Base-by-base conservation (phyloP, 2,329 filamentous ascomycete genomes). In the Colletotrichum sp. region DNA sequence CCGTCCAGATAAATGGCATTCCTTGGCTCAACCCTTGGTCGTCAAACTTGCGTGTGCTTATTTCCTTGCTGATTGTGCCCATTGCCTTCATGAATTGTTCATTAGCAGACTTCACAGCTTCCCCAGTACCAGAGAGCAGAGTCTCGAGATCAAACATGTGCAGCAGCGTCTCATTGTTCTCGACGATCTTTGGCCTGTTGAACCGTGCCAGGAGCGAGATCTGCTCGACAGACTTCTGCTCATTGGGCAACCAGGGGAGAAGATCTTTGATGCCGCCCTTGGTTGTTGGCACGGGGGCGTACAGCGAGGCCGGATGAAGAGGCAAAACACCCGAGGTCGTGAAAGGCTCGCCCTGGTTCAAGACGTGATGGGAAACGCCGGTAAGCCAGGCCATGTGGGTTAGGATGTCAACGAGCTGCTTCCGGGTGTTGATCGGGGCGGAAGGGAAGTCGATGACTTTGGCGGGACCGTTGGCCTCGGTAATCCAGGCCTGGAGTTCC, bases 1-100 rank as follows among this genome's bases (percentile, higher is more conserved):
- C 61, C 13, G 32, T 63, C 61, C 61, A 89, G 2, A 89, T 62
- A 76, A 88, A 89, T 8, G 88, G 88, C 87, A 88, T 88, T 3
- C 87, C 87, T 75, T 85, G 82, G 77, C 83, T 84, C 61, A 89
- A 81, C 0, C 88, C 88, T 7, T 86, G 63, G 5, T 71, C 72
- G 75, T 87, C 87, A 79, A 90, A 89, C 0, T n/a, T 29, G 85
- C 80, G 57, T 6, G 57, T n/a, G n/a, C 27, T n/a, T 0, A 61
- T 61, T n/a, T 30, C 27, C 27, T 61, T 30, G 27, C 57, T 61
- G 5, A 32, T 61, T 4, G 16, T 16, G n/a, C 9, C 57, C 57
- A 61, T 61, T 8, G 25, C 11, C 16, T 13, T 61, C 57, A 61
- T 61, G 15, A 61, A 61, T 6, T 30, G 57, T 8, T 61, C 27